Conservation (phyloP, 108 stramenopile genomes). For the Skeletonema marinoi region DNA sequence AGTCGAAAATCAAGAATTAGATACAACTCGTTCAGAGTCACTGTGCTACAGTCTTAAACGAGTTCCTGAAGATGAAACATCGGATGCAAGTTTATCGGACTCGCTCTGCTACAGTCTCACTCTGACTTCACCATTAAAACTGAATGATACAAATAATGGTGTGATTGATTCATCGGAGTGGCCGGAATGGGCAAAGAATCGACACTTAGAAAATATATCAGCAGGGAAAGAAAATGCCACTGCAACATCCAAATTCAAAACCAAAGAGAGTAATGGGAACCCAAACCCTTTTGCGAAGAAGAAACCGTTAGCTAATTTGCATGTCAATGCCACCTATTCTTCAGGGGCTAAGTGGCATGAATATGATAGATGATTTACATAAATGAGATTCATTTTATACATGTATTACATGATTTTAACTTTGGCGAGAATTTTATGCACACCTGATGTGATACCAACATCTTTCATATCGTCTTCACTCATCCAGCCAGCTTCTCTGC, state of each 20-base stretch:
- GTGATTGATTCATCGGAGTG: slow-evolving; percentile 24
- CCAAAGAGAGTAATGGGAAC: background rate
- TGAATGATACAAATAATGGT: background rate
- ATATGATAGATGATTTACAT: background rate
- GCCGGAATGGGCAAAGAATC: slow-evolving; percentile 42
- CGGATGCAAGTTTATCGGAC: slow-evolving; percentile 18
- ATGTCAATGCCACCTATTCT: background rate
- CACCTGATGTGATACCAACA: slow-evolving; percentile 84
- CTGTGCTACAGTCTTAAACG: background rate
- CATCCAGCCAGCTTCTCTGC: slow-evolving; percentile 76
- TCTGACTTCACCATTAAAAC: slow-evolving; percentile 12
- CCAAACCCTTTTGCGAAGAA: slow-evolving; percentile 5
- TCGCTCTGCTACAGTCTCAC: slow-evolving; percentile 46
- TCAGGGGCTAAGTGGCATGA: background rate
- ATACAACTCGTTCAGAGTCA: background rate
- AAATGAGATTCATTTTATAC: background rate
- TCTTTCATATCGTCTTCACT: slow-evolving; percentile 66
- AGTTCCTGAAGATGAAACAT: slow-evolving; percentile 9
- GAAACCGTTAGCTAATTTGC: background rate
- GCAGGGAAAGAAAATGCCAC: background rate
- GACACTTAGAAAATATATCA: background rate
- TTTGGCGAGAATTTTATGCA: slow-evolving; percentile 72
- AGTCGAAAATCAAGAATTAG: background rate
- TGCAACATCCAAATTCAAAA: background rate
- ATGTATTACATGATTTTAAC: background rate